These are phyloP conservation scores for Dimocarpus longan DNA, from an alignment of 345 rosid genomes.

Conservation along the genomic window DNA sequence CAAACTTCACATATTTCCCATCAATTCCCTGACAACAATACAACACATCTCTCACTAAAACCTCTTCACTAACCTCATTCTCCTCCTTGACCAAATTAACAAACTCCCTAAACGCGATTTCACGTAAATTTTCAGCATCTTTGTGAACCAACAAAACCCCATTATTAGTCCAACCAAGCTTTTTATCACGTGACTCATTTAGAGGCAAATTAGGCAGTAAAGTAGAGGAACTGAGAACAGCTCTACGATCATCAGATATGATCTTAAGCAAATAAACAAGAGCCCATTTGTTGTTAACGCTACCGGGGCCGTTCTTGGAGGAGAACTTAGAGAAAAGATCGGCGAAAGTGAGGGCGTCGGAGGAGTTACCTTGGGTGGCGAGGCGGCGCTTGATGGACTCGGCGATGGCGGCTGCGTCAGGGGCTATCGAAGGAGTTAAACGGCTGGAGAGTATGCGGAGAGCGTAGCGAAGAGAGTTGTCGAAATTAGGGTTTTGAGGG, in stretches of 20 bases:
- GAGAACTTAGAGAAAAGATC: slow-evolving; percentile 83
- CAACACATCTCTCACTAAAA: slow-evolving; percentile 84
- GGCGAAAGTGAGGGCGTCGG: slow-evolving; percentile 81
- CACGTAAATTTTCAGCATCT: slow-evolving; percentile 79
- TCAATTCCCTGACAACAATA: slow-evolving; percentile 95
- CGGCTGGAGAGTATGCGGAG: slow-evolving; percentile 89
- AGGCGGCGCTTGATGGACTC: slow-evolving; percentile 96
- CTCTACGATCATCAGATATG: slow-evolving; percentile 67
- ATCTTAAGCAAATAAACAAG: slow-evolving; percentile 80
- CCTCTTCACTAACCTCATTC: slow-evolving; percentile 89
- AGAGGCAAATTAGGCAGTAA: slow-evolving; percentile 65
- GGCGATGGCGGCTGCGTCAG: slow-evolving; percentile 79
- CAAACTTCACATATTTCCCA: slow-evolving; percentile 82
- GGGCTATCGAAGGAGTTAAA: slow-evolving; percentile 70
- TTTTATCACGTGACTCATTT: slow-evolving; percentile 35
- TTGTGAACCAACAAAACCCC: slow-evolving; percentile 74
- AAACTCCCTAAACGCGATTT: slow-evolving; percentile 80
- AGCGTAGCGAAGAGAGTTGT: slow-evolving; percentile 71
- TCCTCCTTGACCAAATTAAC: slow-evolving; percentile 73
- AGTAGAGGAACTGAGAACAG: slow-evolving; percentile 43
- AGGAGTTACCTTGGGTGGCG: slow-evolving; percentile 86
- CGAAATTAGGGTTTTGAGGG: slow-evolving; percentile 52
- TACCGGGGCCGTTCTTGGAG: slow-evolving; percentile 84
- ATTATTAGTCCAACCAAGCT: slow-evolving; percentile 50
- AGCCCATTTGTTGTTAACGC: slow-evolving; percentile 91